These are phyloP conservation scores for Candida parachauliodes DNA, from an alignment of 805 yeast genomes.

Conservation along the genomic window DNA sequence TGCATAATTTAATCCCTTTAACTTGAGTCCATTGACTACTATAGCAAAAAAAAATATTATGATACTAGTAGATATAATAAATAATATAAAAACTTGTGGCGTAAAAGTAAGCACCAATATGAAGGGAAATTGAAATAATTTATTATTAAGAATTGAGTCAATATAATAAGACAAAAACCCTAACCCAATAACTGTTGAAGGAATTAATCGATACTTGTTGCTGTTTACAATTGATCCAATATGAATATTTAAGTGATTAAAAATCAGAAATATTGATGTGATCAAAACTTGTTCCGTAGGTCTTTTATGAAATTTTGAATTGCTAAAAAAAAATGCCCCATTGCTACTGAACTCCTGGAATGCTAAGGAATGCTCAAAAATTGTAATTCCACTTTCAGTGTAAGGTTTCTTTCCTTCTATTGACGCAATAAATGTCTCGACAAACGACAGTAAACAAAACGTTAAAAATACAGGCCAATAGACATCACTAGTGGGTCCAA, in stretches of 20 bases:
- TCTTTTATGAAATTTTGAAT: constrained; percentile 18
- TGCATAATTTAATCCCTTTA: constrained; percentile 34
- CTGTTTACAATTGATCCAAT: constrained; percentile 52
- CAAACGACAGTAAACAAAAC: constrained; percentile 57
- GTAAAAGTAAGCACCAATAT: constrained; percentile 55
- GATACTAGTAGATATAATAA: constrained; percentile 49
- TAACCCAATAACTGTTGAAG: constrained; percentile 59
- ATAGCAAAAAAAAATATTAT: constrained; percentile 56
- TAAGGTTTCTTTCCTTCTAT: constrained; percentile 53
- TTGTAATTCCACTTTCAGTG: constrained; percentile 64
- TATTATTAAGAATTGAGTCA: constrained; percentile 36
- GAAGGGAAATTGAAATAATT: constrained; percentile 48
- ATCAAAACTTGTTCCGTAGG: constrained; percentile 53
- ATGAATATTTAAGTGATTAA: constrained; percentile 62
- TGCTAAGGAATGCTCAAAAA: constrained; percentile 73
- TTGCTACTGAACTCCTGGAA: constrained; percentile 64
- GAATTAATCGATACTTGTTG: constrained; percentile 55
- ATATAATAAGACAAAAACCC: constrained; percentile 44
- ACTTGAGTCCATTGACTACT: constrained; percentile 46
- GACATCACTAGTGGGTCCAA: constrained; percentile 50
- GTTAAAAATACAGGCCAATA: constrained; percentile 58
- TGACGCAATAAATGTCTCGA: constrained; percentile 63
- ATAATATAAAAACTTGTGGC: constrained; percentile 60
- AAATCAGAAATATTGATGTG: constrained; percentile 52
- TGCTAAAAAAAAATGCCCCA: constrained; percentile 23